Conservation (phyloP, 306 rosid species). For the Prosopis cineraria region DNA sequence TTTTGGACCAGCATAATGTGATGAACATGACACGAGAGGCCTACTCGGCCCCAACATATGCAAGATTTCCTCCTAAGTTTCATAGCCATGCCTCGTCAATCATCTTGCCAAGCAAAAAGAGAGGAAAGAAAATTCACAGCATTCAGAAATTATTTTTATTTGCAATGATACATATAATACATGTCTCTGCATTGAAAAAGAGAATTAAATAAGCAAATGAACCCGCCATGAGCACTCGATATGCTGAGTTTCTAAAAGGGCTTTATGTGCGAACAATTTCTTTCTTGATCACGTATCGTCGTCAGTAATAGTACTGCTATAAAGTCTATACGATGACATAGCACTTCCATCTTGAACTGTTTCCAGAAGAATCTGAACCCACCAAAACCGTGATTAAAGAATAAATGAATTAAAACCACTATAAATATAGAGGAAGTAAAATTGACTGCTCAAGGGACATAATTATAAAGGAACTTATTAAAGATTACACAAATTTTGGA, state of each 20-base stretch:
- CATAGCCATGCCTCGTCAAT: too few relatives aligned
- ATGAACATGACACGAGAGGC: too few relatives aligned
- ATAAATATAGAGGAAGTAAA: not conserved
- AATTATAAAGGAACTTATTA: not conserved
- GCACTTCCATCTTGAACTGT: not conserved
- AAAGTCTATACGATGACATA: not conserved
- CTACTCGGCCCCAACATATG: too few relatives aligned
- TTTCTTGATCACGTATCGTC: not conserved
- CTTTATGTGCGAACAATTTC: not conserved
- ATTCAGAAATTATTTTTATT: too few relatives aligned
- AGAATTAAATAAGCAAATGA: not conserved
- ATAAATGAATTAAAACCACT: not conserved
- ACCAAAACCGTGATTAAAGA: not conserved
- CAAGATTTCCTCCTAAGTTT: too few relatives aligned
- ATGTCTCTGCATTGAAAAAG: not conserved
- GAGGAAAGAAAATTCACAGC: too few relatives aligned
- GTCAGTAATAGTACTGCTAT: not conserved
- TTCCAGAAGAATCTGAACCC: not conserved
- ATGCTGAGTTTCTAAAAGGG: not conserved
- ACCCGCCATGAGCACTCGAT: not conserved
- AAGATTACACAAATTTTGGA: constrained; percentile 42
- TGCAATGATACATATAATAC: too few relatives aligned
- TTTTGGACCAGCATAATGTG: not conserved
- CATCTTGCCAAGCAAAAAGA: too few relatives aligned
- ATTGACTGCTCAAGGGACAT: not conserved